These are phyloP conservation scores for Craterostigma plantagineum DNA, from an alignment of 257 asterid genomes.

Conservation along the genomic window DNA sequence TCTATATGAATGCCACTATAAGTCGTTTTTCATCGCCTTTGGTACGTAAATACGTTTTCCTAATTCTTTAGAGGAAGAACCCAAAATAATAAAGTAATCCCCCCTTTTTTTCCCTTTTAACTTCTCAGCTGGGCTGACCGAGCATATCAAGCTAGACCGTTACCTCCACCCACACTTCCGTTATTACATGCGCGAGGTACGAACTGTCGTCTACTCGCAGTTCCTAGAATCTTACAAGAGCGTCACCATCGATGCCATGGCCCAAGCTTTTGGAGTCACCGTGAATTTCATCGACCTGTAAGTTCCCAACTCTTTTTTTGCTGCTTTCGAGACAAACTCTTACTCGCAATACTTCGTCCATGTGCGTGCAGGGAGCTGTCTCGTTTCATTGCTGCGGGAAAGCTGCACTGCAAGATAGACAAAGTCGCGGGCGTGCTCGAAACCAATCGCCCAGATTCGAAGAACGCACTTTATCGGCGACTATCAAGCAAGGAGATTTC, in stretches of 20 bases:
- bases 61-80: too few relatives aligned
- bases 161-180: constrained; percentile 65
- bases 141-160: constrained; percentile 55
- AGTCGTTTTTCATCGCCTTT: constrained; percentile 56
- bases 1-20: constrained; percentile 52
- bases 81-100: too few relatives aligned
- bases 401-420: constrained; percentile 72
- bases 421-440: constrained; percentile 68
- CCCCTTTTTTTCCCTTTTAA: too few relatives aligned
- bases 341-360: too few relatives aligned
- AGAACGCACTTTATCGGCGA: constrained; percentile 71
- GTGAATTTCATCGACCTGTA: constrained; percentile 62
- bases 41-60: constrained; percentile 19
- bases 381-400: constrained; percentile 70
- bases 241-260: constrained; percentile 73
- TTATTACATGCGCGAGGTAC: constrained; percentile 65
- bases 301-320: constrained; percentile 10
- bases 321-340: not conserved
- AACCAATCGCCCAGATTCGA: constrained; percentile 73
- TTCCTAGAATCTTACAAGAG: constrained; percentile 73
- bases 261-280: constrained; percentile 62
- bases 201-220: constrained; percentile 63
- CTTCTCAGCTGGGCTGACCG: constrained; percentile 54
- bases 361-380: constrained; percentile 75
- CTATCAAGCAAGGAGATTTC: constrained; percentile 78